Conservation (phyloP, 2,329 filamentous ascomycete genomes). For the Phoma sp. region DNA sequence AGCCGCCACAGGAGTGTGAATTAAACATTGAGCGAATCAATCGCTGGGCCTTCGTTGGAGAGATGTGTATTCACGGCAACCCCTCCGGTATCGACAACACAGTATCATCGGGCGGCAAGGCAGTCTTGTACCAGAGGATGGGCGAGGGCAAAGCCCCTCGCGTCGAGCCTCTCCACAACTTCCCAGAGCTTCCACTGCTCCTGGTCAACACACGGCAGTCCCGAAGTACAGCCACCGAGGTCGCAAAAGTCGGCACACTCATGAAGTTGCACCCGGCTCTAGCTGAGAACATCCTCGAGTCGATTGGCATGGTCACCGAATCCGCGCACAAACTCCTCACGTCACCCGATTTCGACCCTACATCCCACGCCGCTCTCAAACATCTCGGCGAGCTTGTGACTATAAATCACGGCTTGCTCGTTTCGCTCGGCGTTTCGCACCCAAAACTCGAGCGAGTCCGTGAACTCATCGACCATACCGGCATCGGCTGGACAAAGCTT, state of each 20-base stretch:
- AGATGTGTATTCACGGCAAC: conserved; percentile 97
- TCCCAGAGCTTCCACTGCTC: conserved; percentile 89
- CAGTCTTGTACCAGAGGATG: conserved; percentile 84
- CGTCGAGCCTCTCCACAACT: conserved; percentile 80
- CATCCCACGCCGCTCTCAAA: conserved; percentile 69
- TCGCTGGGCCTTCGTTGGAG: conserved; percentile 94
- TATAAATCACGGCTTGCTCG: conserved; percentile 91
- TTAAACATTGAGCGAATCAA: conserved; percentile 95
- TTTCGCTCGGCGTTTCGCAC: conserved; percentile 93
- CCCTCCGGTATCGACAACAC: conserved; percentile 98
- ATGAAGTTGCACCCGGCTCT: conserved; percentile 76
- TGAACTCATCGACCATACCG: conserved; percentile 81
- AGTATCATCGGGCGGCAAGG: conserved; percentile 90
- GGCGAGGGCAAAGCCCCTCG: conserved; percentile 79
- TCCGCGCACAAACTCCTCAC: conserved; percentile 64
- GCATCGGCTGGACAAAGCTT: conserved; percentile 95
- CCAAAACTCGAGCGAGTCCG: conserved; percentile 90
- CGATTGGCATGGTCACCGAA: conserved; percentile 78
- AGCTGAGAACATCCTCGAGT: conserved; percentile 80
- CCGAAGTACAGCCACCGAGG: conserved; percentile 84
- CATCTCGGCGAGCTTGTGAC: conserved; percentile 86
- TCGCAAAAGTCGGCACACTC: conserved; percentile 82
- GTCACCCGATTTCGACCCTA: conserved; percentile 71
- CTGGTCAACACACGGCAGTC: conserved; percentile 88
- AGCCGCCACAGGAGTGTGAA: conserved; percentile 85